Evolutionary conservation across 106 monocot genomes (phyloP).

Genomic region (Narthecium ossifragum): DNA sequence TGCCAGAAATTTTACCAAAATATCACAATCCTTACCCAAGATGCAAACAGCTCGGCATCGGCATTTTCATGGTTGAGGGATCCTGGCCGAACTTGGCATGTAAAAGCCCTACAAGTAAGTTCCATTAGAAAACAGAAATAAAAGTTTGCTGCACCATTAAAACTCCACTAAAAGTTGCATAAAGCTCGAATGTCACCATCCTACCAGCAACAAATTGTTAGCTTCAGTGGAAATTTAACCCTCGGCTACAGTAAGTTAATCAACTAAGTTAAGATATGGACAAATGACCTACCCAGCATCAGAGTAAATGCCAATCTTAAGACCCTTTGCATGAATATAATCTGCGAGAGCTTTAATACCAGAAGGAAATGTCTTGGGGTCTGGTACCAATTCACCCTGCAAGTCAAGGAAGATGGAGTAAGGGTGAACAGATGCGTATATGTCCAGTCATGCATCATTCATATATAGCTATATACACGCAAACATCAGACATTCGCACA

Average conservation of each 20-base stretch:
- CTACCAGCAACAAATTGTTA: too few species aligned
- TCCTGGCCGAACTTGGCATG: slow-evolving; percentile 95
- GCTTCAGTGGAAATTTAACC: too few species aligned
- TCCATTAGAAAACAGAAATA: background rate
- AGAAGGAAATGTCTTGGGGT: slow-evolving; percentile 72
- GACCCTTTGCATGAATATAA: slow-evolving; percentile 81
- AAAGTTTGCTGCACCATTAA: background rate
- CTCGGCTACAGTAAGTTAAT: too few species aligned
- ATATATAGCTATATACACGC: background rate
- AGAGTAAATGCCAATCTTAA: slow-evolving; percentile 95
- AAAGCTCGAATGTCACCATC: too few species aligned
- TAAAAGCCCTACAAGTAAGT: slow-evolving; percentile 52
- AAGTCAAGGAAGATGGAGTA: slow-evolving; percentile 10
- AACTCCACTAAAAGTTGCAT: too few species aligned
- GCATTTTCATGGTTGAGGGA: slow-evolving; percentile 74
- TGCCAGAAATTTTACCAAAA: too few species aligned
- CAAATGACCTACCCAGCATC: slow-evolving; percentile 78
- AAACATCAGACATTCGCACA: too few species aligned
- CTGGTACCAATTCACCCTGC: slow-evolving; percentile 74
- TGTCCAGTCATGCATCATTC: background rate
- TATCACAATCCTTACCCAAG: slow-evolving; percentile 55
- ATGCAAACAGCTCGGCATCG: slow-evolving; percentile 86
- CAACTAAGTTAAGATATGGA: too few species aligned
- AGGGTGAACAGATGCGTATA: background rate
- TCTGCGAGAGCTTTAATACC: slow-evolving; percentile 89